Evolutionary conservation across 768 basidiomycete genomes (phyloP).

Genomic region (Agrocybe pediades): DNA sequence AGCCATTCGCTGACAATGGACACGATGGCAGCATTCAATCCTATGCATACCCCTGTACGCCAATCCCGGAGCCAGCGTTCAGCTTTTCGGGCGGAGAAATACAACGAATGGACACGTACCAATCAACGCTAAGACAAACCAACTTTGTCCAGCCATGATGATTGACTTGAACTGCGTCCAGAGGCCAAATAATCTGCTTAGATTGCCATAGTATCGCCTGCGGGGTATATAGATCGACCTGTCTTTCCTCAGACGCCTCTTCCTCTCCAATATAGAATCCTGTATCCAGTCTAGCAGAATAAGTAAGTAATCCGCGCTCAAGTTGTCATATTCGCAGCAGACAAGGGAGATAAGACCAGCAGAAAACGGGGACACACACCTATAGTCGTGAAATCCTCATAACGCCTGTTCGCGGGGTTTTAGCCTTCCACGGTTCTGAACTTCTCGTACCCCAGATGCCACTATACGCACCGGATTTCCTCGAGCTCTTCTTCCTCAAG

Average conservation of each 20-base stretch:
- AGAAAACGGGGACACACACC: conserved; percentile 44
- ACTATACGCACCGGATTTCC: conserved; percentile 58
- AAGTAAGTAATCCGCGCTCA: neutral
- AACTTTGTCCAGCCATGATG: conserved; percentile 78
- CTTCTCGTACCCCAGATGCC: no score
- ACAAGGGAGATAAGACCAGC: neutral
- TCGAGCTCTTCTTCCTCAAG: conserved; percentile 70
- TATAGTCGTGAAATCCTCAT: conserved; percentile 95
- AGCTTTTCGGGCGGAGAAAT: neutral
- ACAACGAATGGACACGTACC: conserved; percentile 53
- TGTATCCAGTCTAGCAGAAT: conserved; percentile 90
- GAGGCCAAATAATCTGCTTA: conserved; percentile 52
- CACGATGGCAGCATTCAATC: conserved; percentile 91
- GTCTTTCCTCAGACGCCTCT: conserved; percentile 69
- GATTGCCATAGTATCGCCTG: conserved; percentile 49
- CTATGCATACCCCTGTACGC: conserved; percentile 79
- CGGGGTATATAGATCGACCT: conserved; percentile 42
- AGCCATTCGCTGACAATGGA: conserved; percentile 97
- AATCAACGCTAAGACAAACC: conserved; percentile 89
- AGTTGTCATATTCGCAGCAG: neutral
- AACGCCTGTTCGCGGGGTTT: conserved; percentile 80
- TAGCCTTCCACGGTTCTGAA: no score
- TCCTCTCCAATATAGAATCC: conserved; percentile 89
- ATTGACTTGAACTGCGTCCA: conserved; percentile 63
- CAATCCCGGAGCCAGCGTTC: neutral